These are phyloP conservation scores for Stentor roeselii DNA, from an alignment of 73 alveolate species.

Conservation along the genomic window DNA sequence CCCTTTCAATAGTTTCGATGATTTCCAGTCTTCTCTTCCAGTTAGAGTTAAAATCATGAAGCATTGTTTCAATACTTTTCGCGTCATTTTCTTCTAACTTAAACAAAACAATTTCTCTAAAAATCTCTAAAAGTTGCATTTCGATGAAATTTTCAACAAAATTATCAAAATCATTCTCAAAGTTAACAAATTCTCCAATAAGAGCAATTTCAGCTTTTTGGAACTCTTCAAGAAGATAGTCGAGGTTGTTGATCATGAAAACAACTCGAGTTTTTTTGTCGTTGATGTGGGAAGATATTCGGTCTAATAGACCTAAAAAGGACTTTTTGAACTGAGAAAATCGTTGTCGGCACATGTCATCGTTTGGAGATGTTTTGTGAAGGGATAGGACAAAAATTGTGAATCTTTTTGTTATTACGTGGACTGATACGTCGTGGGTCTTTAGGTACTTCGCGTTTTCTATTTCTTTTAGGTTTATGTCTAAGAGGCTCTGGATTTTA, in stretches of 20 bases:
- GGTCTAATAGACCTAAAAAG: neutral
- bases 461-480: neutral
- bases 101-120: neutral
- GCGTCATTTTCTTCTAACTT: neutral
- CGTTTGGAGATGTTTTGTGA: conserved; percentile 19
- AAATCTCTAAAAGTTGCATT: neutral
- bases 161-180: neutral
- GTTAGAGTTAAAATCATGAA: conserved; percentile 14
- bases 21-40: conserved; percentile 13
- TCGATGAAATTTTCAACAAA: conserved; percentile 9
- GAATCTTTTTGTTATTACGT: neutral
- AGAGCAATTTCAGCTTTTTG: conserved; percentile 26
- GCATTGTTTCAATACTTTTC: neutral
- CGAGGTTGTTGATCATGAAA: conserved; percentile 14
- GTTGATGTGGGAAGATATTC: neutral
- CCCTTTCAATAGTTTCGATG: neutral
- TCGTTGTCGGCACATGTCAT: conserved; percentile 2
- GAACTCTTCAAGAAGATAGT: conserved; percentile 25
- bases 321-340: neutral
- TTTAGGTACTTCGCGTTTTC: conserved; percentile 11
- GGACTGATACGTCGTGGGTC: neutral
- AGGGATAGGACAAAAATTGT: neutral
- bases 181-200: neutral
- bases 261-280: conserved; percentile 22
- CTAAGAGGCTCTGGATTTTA: conserved; percentile 8